Conservation (phyloP, 2,329 filamentous ascomycete genomes). For the Chaetomium sp. region DNA sequence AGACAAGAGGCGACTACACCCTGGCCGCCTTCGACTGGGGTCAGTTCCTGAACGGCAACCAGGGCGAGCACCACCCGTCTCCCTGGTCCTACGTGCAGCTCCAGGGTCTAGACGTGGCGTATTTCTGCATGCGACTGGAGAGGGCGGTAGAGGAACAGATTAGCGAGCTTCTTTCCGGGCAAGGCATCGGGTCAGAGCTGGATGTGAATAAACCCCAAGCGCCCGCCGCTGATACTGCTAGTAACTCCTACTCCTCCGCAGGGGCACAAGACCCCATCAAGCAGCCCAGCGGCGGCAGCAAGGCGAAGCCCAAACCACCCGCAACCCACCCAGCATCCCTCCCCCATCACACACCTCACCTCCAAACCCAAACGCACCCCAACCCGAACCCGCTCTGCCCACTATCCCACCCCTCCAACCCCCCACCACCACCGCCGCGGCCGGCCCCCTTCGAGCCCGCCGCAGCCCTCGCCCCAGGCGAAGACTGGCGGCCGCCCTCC, state of each 20-base stretch:
- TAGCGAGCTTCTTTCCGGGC: neutral
- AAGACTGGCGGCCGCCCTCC: slow-evolving; percentile 24
- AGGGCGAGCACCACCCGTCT: slow-evolving; percentile 4
- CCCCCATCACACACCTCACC: neutral
- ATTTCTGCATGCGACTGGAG: slow-evolving; percentile 25
- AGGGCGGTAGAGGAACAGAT: slow-evolving; percentile 11
- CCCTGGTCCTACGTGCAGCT: slow-evolving; percentile 10
- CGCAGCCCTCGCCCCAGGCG: slow-evolving; percentile 18
- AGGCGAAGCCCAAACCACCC: neutral
- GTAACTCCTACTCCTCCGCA: neutral
- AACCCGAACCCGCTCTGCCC: neutral
- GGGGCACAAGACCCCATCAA: neutral
- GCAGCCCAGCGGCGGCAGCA: neutral
- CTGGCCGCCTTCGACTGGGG: slow-evolving; percentile 26
- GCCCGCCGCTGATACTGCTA: too few species aligned
- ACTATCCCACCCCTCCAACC: neutral
- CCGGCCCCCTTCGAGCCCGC: slow-evolving; percentile 13
- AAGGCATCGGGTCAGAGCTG: neutral
- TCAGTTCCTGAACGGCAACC: slow-evolving; percentile 20
- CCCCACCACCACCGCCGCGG: neutral
- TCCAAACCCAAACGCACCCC: neutral
- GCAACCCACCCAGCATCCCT: neutral
- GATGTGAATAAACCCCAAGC: neutral
- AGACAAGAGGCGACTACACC: slow-evolving; percentile 27
- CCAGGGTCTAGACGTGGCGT: slow-evolving; percentile 19